These are phyloP conservation scores for Linum lewisii DNA, from an alignment of 345 rosid species.

Conservation along the genomic window DNA sequence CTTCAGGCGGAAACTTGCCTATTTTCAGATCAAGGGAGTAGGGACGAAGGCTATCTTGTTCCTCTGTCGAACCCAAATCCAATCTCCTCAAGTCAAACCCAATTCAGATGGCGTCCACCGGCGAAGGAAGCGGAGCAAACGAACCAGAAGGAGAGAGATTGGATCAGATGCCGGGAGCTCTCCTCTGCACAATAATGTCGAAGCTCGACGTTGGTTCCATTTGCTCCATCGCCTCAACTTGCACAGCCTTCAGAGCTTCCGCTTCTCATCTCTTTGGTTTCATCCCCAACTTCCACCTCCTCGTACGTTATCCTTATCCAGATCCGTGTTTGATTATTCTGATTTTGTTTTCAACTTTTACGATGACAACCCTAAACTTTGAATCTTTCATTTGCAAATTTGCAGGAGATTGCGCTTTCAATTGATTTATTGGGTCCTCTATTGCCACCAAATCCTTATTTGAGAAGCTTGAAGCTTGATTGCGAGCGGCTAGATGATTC, in stretches of 20 bases:
- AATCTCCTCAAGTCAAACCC: not conserved
- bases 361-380: no score
- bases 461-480: conserved; percentile 67
- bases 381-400: no score
- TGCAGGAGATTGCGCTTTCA: conserved; percentile 50
- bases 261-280: conserved; percentile 65
- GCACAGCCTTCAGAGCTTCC: conserved; percentile 39
- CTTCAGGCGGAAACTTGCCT: not conserved
- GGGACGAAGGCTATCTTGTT: not conserved
- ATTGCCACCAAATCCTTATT: conserved; percentile 57
- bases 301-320: conserved; percentile 26
- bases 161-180: conserved; percentile 63
- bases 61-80: not conserved
- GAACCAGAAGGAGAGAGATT: conserved; percentile 22
- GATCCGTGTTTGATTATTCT: not conserved
- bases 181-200: conserved; percentile 54
- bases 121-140: conserved; percentile 11
- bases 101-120: conserved; percentile 13
- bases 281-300: conserved; percentile 63
- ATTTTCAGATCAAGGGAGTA: not conserved
- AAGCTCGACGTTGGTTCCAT: conserved; percentile 75
- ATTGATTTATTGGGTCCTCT: conserved; percentile 51
- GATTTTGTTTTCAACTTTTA: not conserved
- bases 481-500: conserved; percentile 66
- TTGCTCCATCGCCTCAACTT: conserved; percentile 66